Conservation (phyloP, 345 rosid species). For the Gossypium thurberi region DNA sequence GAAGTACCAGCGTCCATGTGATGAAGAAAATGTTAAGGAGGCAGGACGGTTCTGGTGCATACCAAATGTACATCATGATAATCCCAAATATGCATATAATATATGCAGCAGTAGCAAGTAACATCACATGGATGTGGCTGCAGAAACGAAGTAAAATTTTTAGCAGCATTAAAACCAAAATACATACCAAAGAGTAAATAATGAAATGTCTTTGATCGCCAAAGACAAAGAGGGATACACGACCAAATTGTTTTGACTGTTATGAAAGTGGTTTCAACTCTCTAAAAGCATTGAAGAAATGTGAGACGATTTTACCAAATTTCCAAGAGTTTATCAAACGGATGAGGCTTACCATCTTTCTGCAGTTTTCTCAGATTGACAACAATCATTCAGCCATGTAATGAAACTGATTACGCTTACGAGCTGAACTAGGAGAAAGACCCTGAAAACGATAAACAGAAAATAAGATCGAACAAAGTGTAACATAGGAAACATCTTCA, state of each 20-base stretch:
- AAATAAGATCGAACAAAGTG: neutral
- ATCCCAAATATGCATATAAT: slow-evolving; percentile 69
- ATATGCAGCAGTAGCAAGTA: slow-evolving; percentile 61
- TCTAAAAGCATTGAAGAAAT: neutral
- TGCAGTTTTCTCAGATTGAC: slow-evolving; percentile 47
- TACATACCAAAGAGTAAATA: neutral
- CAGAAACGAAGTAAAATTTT: slow-evolving; percentile 17
- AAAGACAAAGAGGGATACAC: no score
- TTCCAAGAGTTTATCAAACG: neutral
- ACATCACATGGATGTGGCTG: slow-evolving; percentile 76
- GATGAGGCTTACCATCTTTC: slow-evolving; percentile 61
- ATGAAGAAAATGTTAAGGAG: slow-evolving; percentile 89
- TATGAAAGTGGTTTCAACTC: neutral
- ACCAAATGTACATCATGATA: slow-evolving; percentile 93
- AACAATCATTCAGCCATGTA: slow-evolving; percentile 73
- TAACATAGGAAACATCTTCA: slow-evolving; percentile 12
- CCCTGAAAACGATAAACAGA: slow-evolving; percentile 42
- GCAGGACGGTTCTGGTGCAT: slow-evolving; percentile 74
- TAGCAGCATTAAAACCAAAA: neutral
- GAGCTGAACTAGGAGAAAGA: slow-evolving; percentile 85
- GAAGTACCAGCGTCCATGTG: slow-evolving; percentile 85
- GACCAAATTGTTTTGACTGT: neutral
- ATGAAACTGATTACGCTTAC: slow-evolving; percentile 90
- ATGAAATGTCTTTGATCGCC: no score
- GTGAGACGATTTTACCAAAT: neutral